Conservation (phyloP, 2,329 filamentous ascomycete species). For the Diaporthe humulicola region DNA sequence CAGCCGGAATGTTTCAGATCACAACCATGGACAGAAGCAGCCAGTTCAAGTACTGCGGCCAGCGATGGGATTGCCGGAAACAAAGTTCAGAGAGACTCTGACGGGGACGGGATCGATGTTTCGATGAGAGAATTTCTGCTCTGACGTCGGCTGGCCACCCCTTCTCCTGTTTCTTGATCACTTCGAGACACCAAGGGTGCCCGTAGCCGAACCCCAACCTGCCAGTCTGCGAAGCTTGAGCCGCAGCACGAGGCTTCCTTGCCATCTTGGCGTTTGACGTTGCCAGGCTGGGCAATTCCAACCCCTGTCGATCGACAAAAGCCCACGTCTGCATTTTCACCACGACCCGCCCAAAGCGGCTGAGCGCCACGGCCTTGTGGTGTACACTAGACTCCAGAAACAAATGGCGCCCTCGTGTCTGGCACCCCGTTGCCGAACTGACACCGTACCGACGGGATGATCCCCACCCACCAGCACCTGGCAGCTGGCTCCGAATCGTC, state of each 20-base stretch:
- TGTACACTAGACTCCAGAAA: neutral
- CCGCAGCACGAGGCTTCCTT: conserved; percentile 23
- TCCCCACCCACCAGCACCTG: neutral
- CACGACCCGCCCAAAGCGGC: conserved; percentile 18
- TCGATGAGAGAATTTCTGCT: conserved; percentile 25
- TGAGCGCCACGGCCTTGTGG: conserved; percentile 10
- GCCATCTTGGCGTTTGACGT: conserved; percentile 30
- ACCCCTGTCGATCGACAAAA: conserved; percentile 18
- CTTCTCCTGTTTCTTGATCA: conserved; percentile 26
- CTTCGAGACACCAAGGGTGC: conserved; percentile 22
- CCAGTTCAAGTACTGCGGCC: conserved; percentile 10
- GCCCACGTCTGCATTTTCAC: conserved; percentile 11
- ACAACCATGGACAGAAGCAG: neutral
- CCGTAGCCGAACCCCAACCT: conserved; percentile 13
- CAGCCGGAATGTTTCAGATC: conserved; percentile 27
- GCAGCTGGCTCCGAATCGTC: neutral
- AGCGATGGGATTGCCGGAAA: neutral
- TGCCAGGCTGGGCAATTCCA: conserved; percentile 24
- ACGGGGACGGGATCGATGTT: neutral
- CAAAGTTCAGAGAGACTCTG: neutral
- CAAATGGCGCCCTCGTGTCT: neutral
- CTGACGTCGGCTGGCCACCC: conserved; percentile 18
- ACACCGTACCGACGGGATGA: neutral
- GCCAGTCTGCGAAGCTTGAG: conserved; percentile 1
- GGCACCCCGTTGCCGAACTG: neutral